Evolutionary conservation across 495 filamentous ascomycete genomes (phyloP), one percentile per base, ranked within the genome.

Genomic region (Aspergillus haitiensis): DNA sequence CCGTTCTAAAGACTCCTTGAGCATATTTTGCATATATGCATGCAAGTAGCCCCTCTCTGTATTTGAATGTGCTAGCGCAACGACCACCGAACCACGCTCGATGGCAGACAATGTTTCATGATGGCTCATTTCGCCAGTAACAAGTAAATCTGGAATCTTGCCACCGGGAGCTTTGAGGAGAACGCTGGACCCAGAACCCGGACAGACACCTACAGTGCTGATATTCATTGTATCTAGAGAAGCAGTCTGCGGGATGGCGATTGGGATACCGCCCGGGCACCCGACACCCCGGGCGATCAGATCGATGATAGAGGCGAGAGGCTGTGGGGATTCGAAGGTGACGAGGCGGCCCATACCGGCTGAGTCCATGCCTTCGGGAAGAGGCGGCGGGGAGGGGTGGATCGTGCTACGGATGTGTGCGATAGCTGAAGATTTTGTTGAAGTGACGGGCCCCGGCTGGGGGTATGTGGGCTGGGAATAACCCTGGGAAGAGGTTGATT

Each of bases 101-200:
- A 88, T 91, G 21, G 90, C 88, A 34, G 89, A 84, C 42, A 98
- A 81, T 10, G 93, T 89, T 59, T 94, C 88, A 68, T 98, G 94
- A 70, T 98, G 94, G 53, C 84, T 87, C 82, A 98, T 83, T 70
- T 98, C 94, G 7, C 94, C 94, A 0, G 93, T 98, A 59, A 98
- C 88, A 0, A 93, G 73, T 31, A 97, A 74, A 68, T 97, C 92
- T 0, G 81, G 75, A 5, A 87, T 81, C 27, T 81, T 32, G 40
- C 60, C 77, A 11, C 75, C 74, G 15, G 73, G 66, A 15, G 85
- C 77, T 52, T 86, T 80, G 51, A 87, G 81, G 58, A 98, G 81
- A 11, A 96, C 77, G 35, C 85, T 82, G 4, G 83, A 85, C 0
- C 94, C 94, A 1, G 87, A 91, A 0, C 94, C 94, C 3, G 94